Base-by-base conservation (phyloP, 306 rosid species). In the Quercus mongolica region DNA sequence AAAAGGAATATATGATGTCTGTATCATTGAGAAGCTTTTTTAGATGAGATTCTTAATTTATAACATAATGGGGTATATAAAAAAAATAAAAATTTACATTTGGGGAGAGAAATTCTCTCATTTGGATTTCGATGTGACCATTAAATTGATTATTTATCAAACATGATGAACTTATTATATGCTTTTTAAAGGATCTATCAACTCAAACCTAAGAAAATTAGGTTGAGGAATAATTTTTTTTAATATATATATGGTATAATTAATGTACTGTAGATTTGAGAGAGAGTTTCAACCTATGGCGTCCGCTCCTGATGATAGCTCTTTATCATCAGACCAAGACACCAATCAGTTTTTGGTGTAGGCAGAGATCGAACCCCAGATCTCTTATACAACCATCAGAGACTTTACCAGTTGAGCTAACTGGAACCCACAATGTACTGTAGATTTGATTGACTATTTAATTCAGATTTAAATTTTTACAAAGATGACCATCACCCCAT, bases 81-180 rank as follows among this genome's bases (percentile, higher is more conserved):
- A 49, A 46, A 12, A 49, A 49, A 49, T 49, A 11, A 49, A 49
- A 3, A 10, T 13, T 12, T 12, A 8, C 46, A 38, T 38, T 7
- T 49, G 14, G 15, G 28, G 51, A 19, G 33, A 9, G 33, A 44
- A 71, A 41, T 49, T 58, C 74, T 65, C 65, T 77, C 3, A n/a
- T 44, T 73, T 56, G 14, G 74, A 63, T 76, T 62, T 35, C 26
- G 74, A 72, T 63, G 55, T 72, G 82, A 64, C 75, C 56, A 71
- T 26, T 64, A 73, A 8, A 55, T 56, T 30, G 10, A 4, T 6
- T 20, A 5, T 76, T 33, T 70, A 81, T 51, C 20, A 54, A 11
- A 1, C 5, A 25, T 25, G 38, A 52, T 64, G 30, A 71, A 14
- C 52, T 31, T 49, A 51, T 13, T 11, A 15, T 49, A 19, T 55